Conservation (phyloP, 2,329 filamentous ascomycete genomes). For the Lachnellula cervina region DNA sequence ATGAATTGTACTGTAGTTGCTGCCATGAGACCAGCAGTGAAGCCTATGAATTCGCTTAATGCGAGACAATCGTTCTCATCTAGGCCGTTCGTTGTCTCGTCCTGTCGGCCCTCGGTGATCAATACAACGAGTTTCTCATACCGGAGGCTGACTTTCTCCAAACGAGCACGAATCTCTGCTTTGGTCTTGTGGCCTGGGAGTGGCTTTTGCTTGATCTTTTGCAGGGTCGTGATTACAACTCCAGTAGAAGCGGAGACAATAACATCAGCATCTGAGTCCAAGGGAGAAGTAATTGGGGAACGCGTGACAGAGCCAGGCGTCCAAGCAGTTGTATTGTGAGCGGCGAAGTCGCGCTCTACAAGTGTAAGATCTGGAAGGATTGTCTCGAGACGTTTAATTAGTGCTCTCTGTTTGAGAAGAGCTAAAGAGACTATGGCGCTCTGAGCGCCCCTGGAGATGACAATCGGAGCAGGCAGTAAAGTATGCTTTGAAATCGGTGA, state of each 20-base stretch:
- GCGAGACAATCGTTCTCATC: slow-evolving; percentile 24
- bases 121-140: slow-evolving; percentile 68
- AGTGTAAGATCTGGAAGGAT: slow-evolving; percentile 46
- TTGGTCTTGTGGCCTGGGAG: slow-evolving; percentile 54
- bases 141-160: slow-evolving; percentile 48
- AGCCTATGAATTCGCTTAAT: slow-evolving; percentile 29
- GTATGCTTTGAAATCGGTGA: slow-evolving; percentile 8
- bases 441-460: slow-evolving; percentile 23
- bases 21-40: slow-evolving; percentile 33
- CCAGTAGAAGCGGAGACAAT: slow-evolving; percentile 65
- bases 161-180: slow-evolving; percentile 48
- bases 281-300: slow-evolving; percentile 35
- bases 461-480: slow-evolving; percentile 17
- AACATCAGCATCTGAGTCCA: slow-evolving; percentile 64
- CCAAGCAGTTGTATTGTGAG: slow-evolving; percentile 35
- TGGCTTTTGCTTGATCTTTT: slow-evolving; percentile 66
- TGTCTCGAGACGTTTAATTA: slow-evolving; percentile 48
- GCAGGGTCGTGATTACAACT: slow-evolving; percentile 64
- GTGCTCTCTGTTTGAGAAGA: slow-evolving; percentile 38
- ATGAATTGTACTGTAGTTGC: slow-evolving; percentile 42
- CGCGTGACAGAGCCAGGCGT: slow-evolving; percentile 30
- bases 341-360: slow-evolving; percentile 56
- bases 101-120: slow-evolving; percentile 50
- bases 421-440: slow-evolving; percentile 49
- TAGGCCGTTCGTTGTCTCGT: slow-evolving; percentile 36